Evolutionary conservation across 1,284 basidiomycete species (phyloP).

Genomic region (Termitomyces sp.): DNA sequence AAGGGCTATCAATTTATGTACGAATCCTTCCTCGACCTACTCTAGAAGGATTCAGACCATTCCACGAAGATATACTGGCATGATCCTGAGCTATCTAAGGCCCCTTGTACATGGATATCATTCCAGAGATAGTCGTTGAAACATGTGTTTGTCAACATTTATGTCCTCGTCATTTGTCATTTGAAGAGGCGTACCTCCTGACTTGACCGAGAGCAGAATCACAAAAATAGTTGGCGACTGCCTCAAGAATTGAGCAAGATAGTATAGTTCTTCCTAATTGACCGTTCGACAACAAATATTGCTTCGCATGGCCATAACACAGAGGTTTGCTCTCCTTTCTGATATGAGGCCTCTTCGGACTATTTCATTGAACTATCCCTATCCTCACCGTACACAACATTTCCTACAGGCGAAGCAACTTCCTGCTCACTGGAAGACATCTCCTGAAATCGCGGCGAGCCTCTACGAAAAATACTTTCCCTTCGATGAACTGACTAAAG

Average conservation of each 20-base stretch:
- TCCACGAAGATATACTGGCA: not conserved
- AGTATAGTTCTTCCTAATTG: not conserved
- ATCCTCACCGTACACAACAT: not conserved
- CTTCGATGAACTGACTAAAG: not conserved
- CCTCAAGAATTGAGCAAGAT: not conserved
- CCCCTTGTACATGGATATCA: too few species aligned
- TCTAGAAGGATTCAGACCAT: not conserved
- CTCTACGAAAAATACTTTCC: not conserved
- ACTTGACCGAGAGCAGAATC: not conserved
- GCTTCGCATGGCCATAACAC: not conserved
- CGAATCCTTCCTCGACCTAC: not conserved
- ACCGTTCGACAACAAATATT: not conserved
- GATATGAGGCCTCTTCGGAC: not conserved
- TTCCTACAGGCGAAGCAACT: not conserved
- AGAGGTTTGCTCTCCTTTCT: not conserved
- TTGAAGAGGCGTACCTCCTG: not conserved
- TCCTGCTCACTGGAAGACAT: not conserved
- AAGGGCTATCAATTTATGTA: not conserved
- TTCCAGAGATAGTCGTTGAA: too few species aligned
- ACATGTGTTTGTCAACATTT: too few species aligned
- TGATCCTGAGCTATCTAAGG: not conserved
- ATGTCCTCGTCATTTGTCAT: not conserved
- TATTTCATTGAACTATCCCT: not conserved
- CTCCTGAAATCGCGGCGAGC: not conserved
- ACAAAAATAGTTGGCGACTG: not conserved